Evolutionary conservation across 805 yeast species (phyloP).

Genomic region (Scheffersomyces amazonensis): DNA sequence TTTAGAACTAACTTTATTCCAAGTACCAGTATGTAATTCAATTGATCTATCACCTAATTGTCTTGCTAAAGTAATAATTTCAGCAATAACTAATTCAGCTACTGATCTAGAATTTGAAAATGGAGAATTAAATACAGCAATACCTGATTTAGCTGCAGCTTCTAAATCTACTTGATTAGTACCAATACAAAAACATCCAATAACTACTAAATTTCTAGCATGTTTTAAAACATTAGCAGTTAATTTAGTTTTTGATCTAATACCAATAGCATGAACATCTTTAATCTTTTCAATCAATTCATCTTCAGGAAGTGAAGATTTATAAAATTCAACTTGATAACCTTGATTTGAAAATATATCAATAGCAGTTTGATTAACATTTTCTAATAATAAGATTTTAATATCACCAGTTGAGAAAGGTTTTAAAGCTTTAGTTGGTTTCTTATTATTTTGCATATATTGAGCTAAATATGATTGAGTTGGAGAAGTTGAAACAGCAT

Average conservation of each 20-base stretch:
- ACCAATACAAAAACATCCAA: conserved; percentile 99
- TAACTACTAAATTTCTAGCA: conserved; percentile 83
- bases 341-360: conserved; percentile 85
- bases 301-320: conserved; percentile 84
- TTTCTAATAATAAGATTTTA: conserved; percentile 86
- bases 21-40: conserved; percentile 93
- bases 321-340: conserved; percentile 93
- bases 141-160: conserved; percentile 87
- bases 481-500: conserved; percentile 82
- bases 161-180: conserved; percentile 96
- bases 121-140: conserved; percentile 97
- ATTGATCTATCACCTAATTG: conserved; percentile 96
- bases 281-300: conserved; percentile 91
- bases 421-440: conserved; percentile 70
- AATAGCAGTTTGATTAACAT: conserved; percentile 90
- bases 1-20: conserved; percentile 93
- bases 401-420: conserved; percentile 96
- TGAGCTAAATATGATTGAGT: conserved; percentile 70
- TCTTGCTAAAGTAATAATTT: conserved; percentile 89
- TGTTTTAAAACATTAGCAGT: conserved; percentile 74
- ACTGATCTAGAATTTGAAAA: conserved; percentile 98
- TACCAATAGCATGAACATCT: conserved; percentile 95
- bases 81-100: conserved; percentile 95
- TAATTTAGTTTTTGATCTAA: conserved; percentile 93
- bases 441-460: conserved; percentile 42